Evolutionary conservation across 257 asterid species (phyloP), one percentile per base, ranked within the genome.

Genomic region (Haberlea rhodopensis): DNA sequence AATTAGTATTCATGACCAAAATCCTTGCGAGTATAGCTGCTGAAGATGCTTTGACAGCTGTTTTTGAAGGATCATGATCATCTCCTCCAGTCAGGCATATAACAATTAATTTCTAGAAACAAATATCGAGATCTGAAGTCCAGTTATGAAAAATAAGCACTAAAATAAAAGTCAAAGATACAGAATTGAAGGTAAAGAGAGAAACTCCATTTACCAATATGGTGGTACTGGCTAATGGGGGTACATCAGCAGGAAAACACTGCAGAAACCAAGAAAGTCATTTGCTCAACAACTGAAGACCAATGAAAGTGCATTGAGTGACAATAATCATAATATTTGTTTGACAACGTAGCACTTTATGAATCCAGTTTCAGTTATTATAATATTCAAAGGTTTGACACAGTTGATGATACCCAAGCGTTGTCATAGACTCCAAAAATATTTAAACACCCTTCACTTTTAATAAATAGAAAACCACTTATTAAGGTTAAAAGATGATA

Each of bases 161-260:
- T 18, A n/a, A 8, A 46, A 43, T 27, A 60, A 20, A 61, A 60
- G 46, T 69, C 29, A 28, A 32, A 13, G 37, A 31, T 48, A 32
- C 53, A 21, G n/a, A 10, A 70, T 25, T 19, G 25, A 52, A 65
- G 61, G n/a, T n/a, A 64, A n/a, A 68, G 53, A 60, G 63, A 32
- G 27, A 62, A 55, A 29, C 52, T 62, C 65, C 18, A 59, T 20
- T 66, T 74, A 90, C 99, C 95, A 86, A 92, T 74, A 90, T 73
- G 21, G 78, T 80, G 66, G 83, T 79, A 86, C 87, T 86, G 78
- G 87, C 86, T 73, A 94, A 75, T 55, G 71, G 96, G 13, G 95
- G 97, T 66, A 82, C 86, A 67, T 94, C 96, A 52, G 82, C 76
- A 43, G 97, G 99, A 76, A 84, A 90, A 82, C 96, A 90, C 99